Percentiles rank a stretch among this genome's conserved stretches.
phyloP scores from a whole-genome alignment of 2,329 filamentous ascomycete species.

The Monosporascus sp. region DNA sequence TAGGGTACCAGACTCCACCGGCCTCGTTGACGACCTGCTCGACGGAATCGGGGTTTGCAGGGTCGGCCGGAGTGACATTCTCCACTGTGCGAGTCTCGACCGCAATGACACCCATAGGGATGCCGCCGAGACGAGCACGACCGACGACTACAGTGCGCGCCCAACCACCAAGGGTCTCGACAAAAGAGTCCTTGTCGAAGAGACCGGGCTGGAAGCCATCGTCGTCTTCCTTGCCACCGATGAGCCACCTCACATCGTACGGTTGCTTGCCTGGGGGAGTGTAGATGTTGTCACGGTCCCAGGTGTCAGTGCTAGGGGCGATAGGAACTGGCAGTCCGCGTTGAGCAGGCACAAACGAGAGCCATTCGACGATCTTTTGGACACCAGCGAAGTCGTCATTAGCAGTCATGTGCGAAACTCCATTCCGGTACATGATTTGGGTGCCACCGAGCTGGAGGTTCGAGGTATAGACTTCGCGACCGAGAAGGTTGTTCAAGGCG shows the following conservation, averaged over 20 bases:
- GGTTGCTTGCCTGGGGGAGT: constrained; percentile 75
- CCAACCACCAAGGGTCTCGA: constrained; percentile 95
- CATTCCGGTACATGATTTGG: constrained; percentile 99
- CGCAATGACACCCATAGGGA: constrained; percentile 96
- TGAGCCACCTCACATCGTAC: constrained; percentile 93
- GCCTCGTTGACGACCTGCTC: constrained; percentile 93
- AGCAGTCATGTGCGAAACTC: constrained; percentile 98
- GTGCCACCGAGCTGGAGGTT: constrained; percentile 98
- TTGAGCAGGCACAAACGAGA: constrained; percentile 95
- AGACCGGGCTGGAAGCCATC: constrained; percentile 85
- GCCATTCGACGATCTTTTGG: constrained; percentile 95
- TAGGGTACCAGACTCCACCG: constrained; percentile 99
- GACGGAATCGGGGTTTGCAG: constrained; percentile 96
- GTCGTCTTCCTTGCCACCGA: constrained; percentile 78
- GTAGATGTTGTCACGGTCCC: constrained; percentile 90
- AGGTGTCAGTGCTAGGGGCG: constrained; percentile 74
- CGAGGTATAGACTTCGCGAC: constrained; percentile 96
- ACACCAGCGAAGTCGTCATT: constrained; percentile 97
- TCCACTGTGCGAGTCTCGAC: constrained; percentile 95
- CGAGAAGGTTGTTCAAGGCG: constrained; percentile 95
- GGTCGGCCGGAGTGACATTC: constrained; percentile 93
- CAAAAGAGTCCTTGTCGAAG: constrained; percentile 95
- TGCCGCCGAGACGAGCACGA: constrained; percentile 91
- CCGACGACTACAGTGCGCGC: constrained; percentile 94
- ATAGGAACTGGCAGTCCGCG: constrained; percentile 92